Evolutionary conservation across 2,329 filamentous ascomycete species (phyloP).

Genomic region (Trichocomaceae sp.): DNA sequence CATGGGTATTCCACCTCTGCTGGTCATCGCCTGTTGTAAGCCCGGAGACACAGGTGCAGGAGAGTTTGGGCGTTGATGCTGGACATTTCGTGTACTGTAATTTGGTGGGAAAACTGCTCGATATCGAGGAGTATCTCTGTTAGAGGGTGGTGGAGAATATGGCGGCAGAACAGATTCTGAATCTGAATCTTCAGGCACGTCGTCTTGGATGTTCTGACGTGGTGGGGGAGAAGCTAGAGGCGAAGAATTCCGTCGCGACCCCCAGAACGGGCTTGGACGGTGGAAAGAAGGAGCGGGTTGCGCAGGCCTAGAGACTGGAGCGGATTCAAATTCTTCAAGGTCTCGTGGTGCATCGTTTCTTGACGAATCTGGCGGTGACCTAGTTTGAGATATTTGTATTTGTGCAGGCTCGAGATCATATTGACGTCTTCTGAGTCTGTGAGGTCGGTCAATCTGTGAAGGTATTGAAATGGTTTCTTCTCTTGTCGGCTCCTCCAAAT

Average conservation of each 20-base stretch:
- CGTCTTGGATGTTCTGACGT: neutral
- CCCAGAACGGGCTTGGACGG: neutral
- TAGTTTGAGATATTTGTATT: neutral
- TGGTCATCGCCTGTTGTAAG: constrained; percentile 55
- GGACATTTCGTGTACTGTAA: constrained; percentile 30
- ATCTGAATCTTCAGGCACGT: neutral
- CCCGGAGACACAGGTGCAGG: constrained; percentile 57
- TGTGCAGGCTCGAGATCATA: neutral
- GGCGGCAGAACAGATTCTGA: constrained; percentile 39
- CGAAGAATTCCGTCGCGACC: neutral
- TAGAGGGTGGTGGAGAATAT: constrained; percentile 38
- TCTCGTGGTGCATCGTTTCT: neutral
- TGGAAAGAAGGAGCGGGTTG: constrained; percentile 2
- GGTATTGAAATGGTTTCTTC: neutral
- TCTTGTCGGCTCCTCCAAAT: neutral
- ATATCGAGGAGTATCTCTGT: constrained; percentile 36
- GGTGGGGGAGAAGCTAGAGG: neutral
- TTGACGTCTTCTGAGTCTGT: neutral
- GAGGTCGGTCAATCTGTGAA: neutral
- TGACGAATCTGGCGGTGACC: neutral
- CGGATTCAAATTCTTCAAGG: neutral
- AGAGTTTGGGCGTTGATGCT: constrained; percentile 26
- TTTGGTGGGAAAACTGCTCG: constrained; percentile 54
- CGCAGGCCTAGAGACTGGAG: neutral
- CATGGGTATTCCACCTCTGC: constrained; percentile 56